Percentiles rank a stretch among this genome's conserved stretches.
These are phyloP conservation scores for Corynespora cassiicola DNA, from an alignment of 2,329 filamentous ascomycete genomes.

Conservation along the genomic window DNA sequence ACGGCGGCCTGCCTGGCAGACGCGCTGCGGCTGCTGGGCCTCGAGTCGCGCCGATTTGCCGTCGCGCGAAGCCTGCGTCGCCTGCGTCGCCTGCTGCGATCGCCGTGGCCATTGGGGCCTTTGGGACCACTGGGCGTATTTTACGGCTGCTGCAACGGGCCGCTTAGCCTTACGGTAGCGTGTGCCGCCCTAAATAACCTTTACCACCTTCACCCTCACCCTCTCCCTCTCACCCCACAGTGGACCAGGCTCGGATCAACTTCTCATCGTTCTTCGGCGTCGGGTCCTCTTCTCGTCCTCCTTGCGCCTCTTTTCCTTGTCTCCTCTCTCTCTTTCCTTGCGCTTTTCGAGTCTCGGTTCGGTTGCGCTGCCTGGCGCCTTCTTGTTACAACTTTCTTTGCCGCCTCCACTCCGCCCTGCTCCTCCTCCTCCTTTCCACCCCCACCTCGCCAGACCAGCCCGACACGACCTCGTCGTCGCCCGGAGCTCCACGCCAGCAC, in stretches of 20 bases:
- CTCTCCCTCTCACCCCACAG: constrained; percentile 43
- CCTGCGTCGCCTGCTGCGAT: too few relatives aligned
- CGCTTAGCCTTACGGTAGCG: constrained; percentile 17
- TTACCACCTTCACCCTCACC: constrained; percentile 31
- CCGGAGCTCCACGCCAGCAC: constrained; percentile 6
- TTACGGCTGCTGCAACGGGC: constrained; percentile 14
- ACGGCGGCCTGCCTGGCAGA: not conserved
- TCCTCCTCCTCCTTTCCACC: not conserved
- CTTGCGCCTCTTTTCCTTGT: constrained; percentile 44
- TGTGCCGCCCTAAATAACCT: constrained; percentile 29
- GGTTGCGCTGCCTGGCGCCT: constrained; percentile 25
- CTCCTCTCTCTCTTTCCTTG: constrained; percentile 46
- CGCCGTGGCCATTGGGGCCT: too few relatives aligned
- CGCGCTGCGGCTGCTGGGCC: too few relatives aligned
- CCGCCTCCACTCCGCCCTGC: constrained; percentile 24
- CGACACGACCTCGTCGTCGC: not conserved
- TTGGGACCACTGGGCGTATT: too few relatives aligned
- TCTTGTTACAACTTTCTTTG: constrained; percentile 33
- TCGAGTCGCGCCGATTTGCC: too few relatives aligned
- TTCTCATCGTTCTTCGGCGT: constrained; percentile 43
- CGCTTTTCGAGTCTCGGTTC: constrained; percentile 34
- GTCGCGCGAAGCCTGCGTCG: too few relatives aligned
- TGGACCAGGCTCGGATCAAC: constrained; percentile 30
- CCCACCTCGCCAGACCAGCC: not conserved
- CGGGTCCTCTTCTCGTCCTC: constrained; percentile 41